A percentile compares a stretch with the other conserved stretches of the same genome.
Conservation (phyloP, 225 moss, liverwort and hornwort species). For the Antitrichia curtipendula region DNA sequence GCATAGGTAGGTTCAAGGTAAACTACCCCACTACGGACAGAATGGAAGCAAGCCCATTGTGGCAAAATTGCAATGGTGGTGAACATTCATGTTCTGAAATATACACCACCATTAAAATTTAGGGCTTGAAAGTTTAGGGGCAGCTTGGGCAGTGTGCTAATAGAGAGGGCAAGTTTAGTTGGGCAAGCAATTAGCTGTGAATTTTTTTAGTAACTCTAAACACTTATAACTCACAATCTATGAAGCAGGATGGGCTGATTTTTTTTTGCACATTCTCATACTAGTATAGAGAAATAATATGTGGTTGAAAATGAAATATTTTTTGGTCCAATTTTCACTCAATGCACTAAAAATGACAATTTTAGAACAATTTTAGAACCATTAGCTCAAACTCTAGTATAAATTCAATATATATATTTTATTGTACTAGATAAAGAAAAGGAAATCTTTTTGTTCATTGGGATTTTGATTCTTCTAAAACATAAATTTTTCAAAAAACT, state of each 20-base stretch:
- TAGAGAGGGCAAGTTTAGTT: not conserved
- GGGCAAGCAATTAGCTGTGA: accelerated
- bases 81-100: no score
- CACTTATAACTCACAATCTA: accelerated
- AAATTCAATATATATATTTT: no score
- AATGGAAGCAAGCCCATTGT: no score
- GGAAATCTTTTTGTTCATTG: no score
- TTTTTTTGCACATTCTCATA: accelerated
- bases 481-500: no score
- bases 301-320: no score
- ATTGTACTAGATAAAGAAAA: no score
- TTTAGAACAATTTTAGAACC: not conserved
- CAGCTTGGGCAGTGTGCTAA: accelerated
- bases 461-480: no score
- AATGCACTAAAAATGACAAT: not conserved
- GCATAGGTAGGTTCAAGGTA: not conserved
- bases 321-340: not conserved
- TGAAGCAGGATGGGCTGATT: accelerated
- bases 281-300: not conserved
- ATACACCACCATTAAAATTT: no score
- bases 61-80: no score
- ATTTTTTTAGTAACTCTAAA: not conserved
- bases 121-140: accelerated
- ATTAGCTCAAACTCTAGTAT: no score
- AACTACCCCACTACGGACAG: no score